Base-by-base conservation (phyloP, 306 rosid species). In the Geum urbanum region DNA sequence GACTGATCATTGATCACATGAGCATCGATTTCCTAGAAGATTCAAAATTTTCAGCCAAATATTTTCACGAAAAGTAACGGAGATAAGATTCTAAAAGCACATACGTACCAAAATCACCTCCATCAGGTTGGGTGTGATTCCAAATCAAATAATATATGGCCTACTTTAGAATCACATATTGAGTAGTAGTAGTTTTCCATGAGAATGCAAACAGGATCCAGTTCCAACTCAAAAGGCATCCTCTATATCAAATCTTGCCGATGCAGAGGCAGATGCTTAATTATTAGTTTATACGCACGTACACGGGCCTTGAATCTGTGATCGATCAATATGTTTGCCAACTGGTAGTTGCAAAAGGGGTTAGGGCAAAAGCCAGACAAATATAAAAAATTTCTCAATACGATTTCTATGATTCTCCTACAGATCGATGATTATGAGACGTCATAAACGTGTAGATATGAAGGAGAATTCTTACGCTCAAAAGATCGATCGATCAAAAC, bases 211-310 rank as follows among this genome's bases (percentile, higher is more conserved):
- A 32, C 37, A 32, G 52, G 73, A 41, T 54, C 44, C 51, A 55
- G 55, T 69, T 69, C 73, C n/a, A 69, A 16, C 15, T 55, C 43
- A 54, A 44, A 35, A 40, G 22, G 12, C 72, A 40, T 40, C 61
- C 45, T 11, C 50, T 37, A 37, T 19, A 68, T 68, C 40, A 56
- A 15, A 35, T 59, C 24, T 15, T 14, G 8, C 5, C 10, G 43
- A 41, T 54, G 54, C 7, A 69, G 6, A 54, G 16, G 41, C 52
- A 53, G 15, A 44, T 13, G 20, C 20, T 7, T 2, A 44, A 13
- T 13, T n/a, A 58, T 58, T 24, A 13, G 35, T 32, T 32, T 58
- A 58, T 58, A 27, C 9, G 19, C 0, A 0, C 9, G 19, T 0
- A 0, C 5, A 32, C 35, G 3, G 37, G 37, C 37, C 44, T 56